Evolutionary conservation across 2,329 filamentous ascomycete species (phyloP), one percentile per base, ranked within the genome.

Genomic region (Arachnopeziza araneosa): DNA sequence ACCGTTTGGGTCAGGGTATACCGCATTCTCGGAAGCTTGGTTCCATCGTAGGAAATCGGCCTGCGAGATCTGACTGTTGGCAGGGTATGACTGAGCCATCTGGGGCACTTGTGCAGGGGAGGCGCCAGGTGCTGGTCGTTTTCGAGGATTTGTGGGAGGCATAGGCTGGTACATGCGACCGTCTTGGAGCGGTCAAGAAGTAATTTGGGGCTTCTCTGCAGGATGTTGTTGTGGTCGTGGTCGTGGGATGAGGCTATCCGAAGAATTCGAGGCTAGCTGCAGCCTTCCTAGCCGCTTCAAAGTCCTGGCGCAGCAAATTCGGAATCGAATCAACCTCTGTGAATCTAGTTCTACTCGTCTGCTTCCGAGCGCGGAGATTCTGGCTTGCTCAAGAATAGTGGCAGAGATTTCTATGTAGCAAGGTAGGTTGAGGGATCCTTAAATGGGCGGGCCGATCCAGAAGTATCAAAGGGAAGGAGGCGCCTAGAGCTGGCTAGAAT

Each of bases 121-220:
- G 63, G 86, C 78, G 71, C 88, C 89, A 59, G 90, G 87, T 53
- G 90, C 89, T 67, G 88, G 80, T 73, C 90, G 83, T 78, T 95
- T 95, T 74, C 89, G 77, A 22, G 81, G 73, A 64, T 83, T 83
- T 52, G 77, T 75, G 60, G 82, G 64, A 70, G 69, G 64, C 71
- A 70, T 71, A 26, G 55, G 63, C 36, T 44, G 36, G 36, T 44
- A 12, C 36, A 44, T 44, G 36, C 36, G 36, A 44, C 36, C 36
- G 36, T 44, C 4, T 14, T 44, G 36, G 17, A 44, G 36, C 36
- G 36, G 36, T 19, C 36, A 44, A 44, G 36, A 19, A 44, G 17
- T 30, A 44, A 12, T 5, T 44, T 44, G 17, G 17, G 12, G 12
- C 4, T 14, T 7, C 3, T 44, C 17, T 44, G 36, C 36, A 44